These are phyloP conservation scores for Xanthoparmelia taractica DNA, from an alignment of 495 filamentous ascomycete species.

Conservation along the genomic window DNA sequence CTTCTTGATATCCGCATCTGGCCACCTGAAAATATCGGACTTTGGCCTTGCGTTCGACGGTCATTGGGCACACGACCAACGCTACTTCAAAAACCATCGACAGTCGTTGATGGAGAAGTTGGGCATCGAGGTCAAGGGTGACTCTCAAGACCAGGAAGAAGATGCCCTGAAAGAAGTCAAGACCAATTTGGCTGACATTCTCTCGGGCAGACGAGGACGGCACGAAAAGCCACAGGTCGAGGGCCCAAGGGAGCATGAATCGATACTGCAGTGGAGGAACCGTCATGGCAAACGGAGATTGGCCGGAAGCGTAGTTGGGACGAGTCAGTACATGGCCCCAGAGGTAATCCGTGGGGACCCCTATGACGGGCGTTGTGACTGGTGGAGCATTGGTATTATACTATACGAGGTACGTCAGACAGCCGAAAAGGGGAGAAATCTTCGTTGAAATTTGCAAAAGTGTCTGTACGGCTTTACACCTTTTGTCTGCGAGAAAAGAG, in stretches of 20 bases:
- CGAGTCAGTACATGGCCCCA: slow-evolving; percentile 96
- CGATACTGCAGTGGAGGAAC: slow-evolving; percentile 71
- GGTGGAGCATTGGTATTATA: slow-evolving; percentile 93
- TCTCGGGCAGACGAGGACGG: slow-evolving; percentile 42
- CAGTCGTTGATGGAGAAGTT: slow-evolving; percentile 67
- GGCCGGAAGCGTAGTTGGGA: slow-evolving; percentile 84
- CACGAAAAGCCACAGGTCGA: slow-evolving; percentile 37
- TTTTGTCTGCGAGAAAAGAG: slow-evolving; percentile 73
- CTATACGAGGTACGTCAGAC: slow-evolving; percentile 60
- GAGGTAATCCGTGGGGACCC: slow-evolving; percentile 76
- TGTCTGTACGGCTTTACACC: slow-evolving; percentile 88
- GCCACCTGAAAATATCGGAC: slow-evolving; percentile 90
- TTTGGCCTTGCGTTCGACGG: slow-evolving; percentile 93
- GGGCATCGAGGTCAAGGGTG: slow-evolving; percentile 66
- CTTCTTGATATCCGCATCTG: slow-evolving; percentile 78
- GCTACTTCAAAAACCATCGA: slow-evolving; percentile 75
- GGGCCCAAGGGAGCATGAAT: slow-evolving; percentile 36
- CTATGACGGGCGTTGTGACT: slow-evolving; percentile 92
- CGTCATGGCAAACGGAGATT: slow-evolving; percentile 61
- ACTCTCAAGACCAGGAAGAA: slow-evolving; percentile 60
- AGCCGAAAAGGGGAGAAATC: not conserved
- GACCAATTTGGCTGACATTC: slow-evolving; percentile 40
- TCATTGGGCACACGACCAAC: slow-evolving; percentile 84
- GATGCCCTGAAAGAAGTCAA: slow-evolving; percentile 40
- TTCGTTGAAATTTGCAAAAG: slow-evolving; percentile 31